Conservation (phyloP, 768 basidiomycete genomes). For the Amanita rubescens region DNA sequence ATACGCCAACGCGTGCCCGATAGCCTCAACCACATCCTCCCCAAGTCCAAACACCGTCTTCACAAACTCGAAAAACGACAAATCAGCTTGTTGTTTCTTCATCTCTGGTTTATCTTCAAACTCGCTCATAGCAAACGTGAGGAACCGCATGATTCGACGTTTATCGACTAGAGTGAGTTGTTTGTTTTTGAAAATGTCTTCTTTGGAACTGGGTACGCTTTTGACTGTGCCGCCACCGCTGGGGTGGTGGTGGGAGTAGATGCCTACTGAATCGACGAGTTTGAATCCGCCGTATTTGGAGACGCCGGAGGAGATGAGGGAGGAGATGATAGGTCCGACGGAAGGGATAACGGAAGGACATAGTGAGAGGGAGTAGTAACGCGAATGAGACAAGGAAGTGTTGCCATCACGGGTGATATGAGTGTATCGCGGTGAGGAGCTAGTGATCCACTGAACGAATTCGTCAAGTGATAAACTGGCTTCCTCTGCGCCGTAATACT, state of each 20-base stretch:
- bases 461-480: slow-evolving; percentile 82
- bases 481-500: slow-evolving; percentile 80
- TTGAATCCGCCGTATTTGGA: slow-evolving; percentile 89
- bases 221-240: slow-evolving; percentile 36
- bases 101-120: slow-evolving; percentile 58
- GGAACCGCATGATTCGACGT: slow-evolving; percentile 85
- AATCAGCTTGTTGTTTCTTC: slow-evolving; percentile 46
- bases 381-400: slow-evolving; percentile 43
- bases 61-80: slow-evolving; percentile 39
- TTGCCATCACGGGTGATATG: slow-evolving; percentile 28
- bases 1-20: slow-evolving; percentile 76
- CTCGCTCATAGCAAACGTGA: slow-evolving; percentile 73
- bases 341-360: slow-evolving; percentile 77
- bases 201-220: slow-evolving; percentile 83
- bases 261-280: slow-evolving; percentile 62
- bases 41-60: slow-evolving; percentile 49
- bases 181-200: slow-evolving; percentile 86
- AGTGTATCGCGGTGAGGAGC: slow-evolving; percentile 22
- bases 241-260: slow-evolving; percentile 35
- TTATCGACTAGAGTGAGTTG: slow-evolving; percentile 76
- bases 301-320: slow-evolving; percentile 76
- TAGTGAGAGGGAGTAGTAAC: slow-evolving; percentile 84
- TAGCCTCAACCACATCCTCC: slow-evolving; percentile 45
- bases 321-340: slow-evolving; percentile 68
- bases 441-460: slow-evolving; percentile 55